A percentile compares a stretch with the other conserved stretches of the same genome.
Evolutionary conservation across 1,284 basidiomycete genomes (phyloP).

Genomic region (Gymnopus androsaceus): DNA sequence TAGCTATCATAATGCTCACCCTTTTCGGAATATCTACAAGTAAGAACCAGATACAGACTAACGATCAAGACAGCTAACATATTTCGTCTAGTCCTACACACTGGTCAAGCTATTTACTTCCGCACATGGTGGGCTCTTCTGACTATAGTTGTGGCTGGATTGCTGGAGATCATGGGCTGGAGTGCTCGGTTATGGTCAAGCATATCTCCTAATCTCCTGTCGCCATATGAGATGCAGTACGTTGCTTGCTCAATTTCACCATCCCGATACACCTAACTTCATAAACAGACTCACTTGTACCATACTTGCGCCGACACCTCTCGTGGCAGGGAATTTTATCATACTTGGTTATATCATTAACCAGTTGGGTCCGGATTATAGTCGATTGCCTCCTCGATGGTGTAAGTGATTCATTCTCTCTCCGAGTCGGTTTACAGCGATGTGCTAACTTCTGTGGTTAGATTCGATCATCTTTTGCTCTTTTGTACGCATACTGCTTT

Average conservation of each 20-base stretch:
- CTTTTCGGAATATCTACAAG: not conserved
- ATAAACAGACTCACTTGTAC: constrained; percentile 37
- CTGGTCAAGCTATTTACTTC: constrained; percentile 9
- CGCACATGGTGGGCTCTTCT: constrained; percentile 5
- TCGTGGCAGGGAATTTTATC: constrained; percentile 38
- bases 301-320: constrained; percentile 47
- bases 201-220: constrained; percentile 3
- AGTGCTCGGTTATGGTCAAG: constrained; percentile 11
- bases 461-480: constrained; percentile 11
- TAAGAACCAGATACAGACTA: not conserved
- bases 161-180: constrained; percentile 5
- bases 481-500: constrained; percentile 32
- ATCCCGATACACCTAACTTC: not conserved
- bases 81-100: constrained; percentile 1
- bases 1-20: not conserved
- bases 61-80: not conserved
- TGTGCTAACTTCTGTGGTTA: not conserved
- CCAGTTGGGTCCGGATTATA: constrained; percentile 43
- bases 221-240: constrained; percentile 15
- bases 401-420: constrained; percentile 31
- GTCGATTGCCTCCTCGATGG: constrained; percentile 37
- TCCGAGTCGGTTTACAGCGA: not conserved
- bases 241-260: not conserved
- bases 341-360: constrained; percentile 36
- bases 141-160: constrained; percentile 4